Conservation (phyloP, 2,329 filamentous ascomycete species). For the Rutstroemia sp. region DNA sequence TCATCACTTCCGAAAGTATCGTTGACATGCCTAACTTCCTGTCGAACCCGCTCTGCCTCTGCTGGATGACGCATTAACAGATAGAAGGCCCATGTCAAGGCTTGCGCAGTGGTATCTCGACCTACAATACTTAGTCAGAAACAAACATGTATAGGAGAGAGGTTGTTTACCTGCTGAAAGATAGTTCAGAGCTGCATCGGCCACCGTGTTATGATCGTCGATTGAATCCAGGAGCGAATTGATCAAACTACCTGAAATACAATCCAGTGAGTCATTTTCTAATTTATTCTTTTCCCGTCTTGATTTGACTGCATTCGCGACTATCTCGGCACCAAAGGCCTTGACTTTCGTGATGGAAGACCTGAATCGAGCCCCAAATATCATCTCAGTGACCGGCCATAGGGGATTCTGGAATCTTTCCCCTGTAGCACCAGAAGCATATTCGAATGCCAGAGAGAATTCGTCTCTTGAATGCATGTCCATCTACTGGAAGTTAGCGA, state of each 20-base stretch:
- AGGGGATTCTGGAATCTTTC: slow-evolving; percentile 60
- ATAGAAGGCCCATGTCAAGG: slow-evolving; percentile 57
- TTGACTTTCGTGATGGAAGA: slow-evolving; percentile 43
- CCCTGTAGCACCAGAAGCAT: slow-evolving; percentile 52
- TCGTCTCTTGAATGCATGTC: slow-evolving; percentile 56
- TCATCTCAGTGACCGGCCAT: slow-evolving; percentile 50
- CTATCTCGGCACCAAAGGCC: slow-evolving; percentile 49
- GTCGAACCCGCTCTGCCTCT: slow-evolving; percentile 35
- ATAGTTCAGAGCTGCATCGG: slow-evolving; percentile 59
- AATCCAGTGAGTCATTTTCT: slow-evolving; percentile 20
- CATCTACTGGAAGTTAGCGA: slow-evolving; percentile 37
- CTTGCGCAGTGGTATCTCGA: slow-evolving; percentile 58
- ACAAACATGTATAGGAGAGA: not conserved
- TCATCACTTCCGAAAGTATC: slow-evolving; percentile 10
- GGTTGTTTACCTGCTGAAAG: slow-evolving; percentile 45
- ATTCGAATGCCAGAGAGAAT: slow-evolving; percentile 55
- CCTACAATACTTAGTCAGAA: slow-evolving; percentile 30
- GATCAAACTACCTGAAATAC: slow-evolving; percentile 49
- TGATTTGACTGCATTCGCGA: slow-evolving; percentile 44
- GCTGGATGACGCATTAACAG: slow-evolving; percentile 46
- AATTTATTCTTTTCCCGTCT: slow-evolving; percentile 25
- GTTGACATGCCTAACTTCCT: slow-evolving; percentile 32
- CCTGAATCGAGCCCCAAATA: slow-evolving; percentile 43
- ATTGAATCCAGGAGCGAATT: slow-evolving; percentile 53
- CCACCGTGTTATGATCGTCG: slow-evolving; percentile 46